Conservation (phyloP, 352 stramenopile genomes). For the Plasmopara halstedii region DNA sequence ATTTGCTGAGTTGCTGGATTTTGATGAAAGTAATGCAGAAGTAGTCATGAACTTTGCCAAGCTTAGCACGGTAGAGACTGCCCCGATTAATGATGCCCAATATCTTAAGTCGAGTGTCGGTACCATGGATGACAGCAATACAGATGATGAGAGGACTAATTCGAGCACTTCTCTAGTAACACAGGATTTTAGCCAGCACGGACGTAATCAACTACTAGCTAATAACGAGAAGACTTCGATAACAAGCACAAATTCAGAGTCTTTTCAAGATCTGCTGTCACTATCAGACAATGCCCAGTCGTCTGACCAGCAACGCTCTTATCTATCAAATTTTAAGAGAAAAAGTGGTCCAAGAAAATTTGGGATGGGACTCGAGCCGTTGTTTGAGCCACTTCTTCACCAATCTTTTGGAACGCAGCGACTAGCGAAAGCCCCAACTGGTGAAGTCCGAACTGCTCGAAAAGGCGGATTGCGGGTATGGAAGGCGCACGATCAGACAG, state of each 20-base stretch:
- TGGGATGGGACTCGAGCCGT: slow-evolving; percentile 54
- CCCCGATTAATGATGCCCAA: slow-evolving; percentile 36
- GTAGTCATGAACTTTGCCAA: slow-evolving; percentile 79
- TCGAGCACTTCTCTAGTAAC: slow-evolving; percentile 6
- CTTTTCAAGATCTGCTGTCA: slow-evolving; percentile 19
- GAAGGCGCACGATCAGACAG: slow-evolving; percentile 7
- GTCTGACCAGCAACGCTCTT: slow-evolving; percentile 13
- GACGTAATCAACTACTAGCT: background rate
- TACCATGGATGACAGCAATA: slow-evolving; percentile 6
- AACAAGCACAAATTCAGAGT: slow-evolving; percentile 20
- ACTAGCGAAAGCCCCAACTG: slow-evolving; percentile 21
- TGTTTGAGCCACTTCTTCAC: slow-evolving; percentile 72
- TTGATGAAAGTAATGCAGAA: slow-evolving; percentile 52
- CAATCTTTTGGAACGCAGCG: slow-evolving; percentile 58
- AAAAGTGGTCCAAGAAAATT: slow-evolving; percentile 27
- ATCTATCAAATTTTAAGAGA: slow-evolving; percentile 12
- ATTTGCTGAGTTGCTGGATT: slow-evolving; percentile 67
- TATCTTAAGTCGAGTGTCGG: slow-evolving; percentile 31
- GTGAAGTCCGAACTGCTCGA: slow-evolving; percentile 11
- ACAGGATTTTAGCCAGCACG: background rate
- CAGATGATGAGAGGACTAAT: background rate
- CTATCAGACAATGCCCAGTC: slow-evolving; percentile 1
- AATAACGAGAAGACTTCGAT: slow-evolving; percentile 21
- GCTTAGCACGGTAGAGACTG: slow-evolving; percentile 49
- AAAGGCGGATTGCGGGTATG: slow-evolving; percentile 17